Conservation (phyloP, 2,329 filamentous ascomycete genomes). For the Plectosphaerella cucumerina region DNA sequence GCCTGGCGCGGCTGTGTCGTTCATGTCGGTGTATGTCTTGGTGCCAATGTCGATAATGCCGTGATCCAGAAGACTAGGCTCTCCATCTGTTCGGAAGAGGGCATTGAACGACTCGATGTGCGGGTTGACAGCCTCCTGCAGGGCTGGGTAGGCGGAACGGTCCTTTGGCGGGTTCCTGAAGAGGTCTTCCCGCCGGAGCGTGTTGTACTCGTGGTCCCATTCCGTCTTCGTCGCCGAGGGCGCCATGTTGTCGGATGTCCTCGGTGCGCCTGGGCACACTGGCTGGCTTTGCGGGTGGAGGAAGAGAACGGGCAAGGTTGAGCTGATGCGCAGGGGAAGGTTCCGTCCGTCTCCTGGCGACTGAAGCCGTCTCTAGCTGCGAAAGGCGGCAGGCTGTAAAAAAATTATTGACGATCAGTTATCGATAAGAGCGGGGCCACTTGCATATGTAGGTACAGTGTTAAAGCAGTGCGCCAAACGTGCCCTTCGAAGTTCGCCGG, state of each 20-base stretch:
- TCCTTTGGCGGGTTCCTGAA: conserved; percentile 88
- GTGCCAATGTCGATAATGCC: conserved; percentile 85
- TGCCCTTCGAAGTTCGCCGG: too few species aligned
- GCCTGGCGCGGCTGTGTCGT: conserved; percentile 54
- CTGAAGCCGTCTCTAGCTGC: too few species aligned
- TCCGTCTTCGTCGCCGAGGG: conserved; percentile 57
- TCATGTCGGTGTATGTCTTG: conserved; percentile 81
- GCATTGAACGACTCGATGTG: conserved; percentile 96
- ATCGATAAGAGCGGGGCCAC: conserved; percentile 1
- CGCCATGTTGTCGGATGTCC: conserved; percentile 39
- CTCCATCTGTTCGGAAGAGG: conserved; percentile 70
- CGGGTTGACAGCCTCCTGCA: conserved; percentile 81
- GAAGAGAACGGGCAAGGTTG: too few species aligned
- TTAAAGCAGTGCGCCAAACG: neutral
- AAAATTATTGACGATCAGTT: conserved; percentile 10
- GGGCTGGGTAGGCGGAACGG: conserved; percentile 79
- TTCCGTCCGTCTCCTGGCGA: too few species aligned
- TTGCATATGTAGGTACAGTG: neutral
- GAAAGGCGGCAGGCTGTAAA: conserved; percentile 1
- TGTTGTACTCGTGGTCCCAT: conserved; percentile 87
- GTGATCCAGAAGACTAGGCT: conserved; percentile 57
- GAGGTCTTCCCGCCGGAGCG: conserved; percentile 77
- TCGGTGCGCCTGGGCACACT: neutral
- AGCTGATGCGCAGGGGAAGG: too few species aligned
- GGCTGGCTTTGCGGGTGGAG: neutral